Percentiles rank a stretch among this genome's conserved stretches.
Conservation (phyloP, 139 green algal genomes). For the Medakamo hakoo region DNA sequence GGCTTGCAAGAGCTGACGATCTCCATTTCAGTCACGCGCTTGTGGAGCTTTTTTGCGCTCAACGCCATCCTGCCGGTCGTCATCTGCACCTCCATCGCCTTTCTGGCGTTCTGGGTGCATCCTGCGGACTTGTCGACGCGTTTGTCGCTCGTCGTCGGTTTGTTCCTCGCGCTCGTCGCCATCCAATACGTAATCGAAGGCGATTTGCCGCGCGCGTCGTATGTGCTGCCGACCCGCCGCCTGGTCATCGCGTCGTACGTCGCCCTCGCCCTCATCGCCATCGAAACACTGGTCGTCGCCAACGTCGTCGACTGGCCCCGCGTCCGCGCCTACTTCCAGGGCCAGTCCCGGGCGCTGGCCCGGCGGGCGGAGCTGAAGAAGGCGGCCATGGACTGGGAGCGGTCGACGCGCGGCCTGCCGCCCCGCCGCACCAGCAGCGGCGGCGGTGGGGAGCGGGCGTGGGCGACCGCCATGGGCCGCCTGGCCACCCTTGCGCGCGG, state of each 20-base stretch:
- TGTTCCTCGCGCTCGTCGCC: neutral
- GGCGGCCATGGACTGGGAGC: no score
- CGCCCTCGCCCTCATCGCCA: neutral
- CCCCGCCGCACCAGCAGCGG: no score
- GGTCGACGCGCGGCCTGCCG: no score
- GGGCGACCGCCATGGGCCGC: no score
- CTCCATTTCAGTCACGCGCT: no score
- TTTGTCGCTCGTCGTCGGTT: neutral
- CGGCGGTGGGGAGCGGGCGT: no score
- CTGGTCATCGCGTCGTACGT: neutral
- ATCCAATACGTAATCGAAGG: neutral
- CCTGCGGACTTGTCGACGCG: neutral
- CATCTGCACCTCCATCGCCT: neutral
- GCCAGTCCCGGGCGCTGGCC: no score
- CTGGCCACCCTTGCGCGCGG: no score
- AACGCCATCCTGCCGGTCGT: neutral
- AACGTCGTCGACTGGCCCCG: no score
- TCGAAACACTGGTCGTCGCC: neutral
- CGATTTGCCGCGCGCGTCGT: neutral
- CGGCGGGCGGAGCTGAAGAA: no score
- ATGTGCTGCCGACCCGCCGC: neutral
- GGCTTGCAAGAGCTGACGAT: no score
- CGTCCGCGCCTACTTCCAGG: no score
- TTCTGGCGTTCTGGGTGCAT: neutral
- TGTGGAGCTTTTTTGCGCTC: neutral